phyloP scores from a whole-genome alignment of 768 basidiomycete genomes.

The Guyanaporus albipodus region DNA sequence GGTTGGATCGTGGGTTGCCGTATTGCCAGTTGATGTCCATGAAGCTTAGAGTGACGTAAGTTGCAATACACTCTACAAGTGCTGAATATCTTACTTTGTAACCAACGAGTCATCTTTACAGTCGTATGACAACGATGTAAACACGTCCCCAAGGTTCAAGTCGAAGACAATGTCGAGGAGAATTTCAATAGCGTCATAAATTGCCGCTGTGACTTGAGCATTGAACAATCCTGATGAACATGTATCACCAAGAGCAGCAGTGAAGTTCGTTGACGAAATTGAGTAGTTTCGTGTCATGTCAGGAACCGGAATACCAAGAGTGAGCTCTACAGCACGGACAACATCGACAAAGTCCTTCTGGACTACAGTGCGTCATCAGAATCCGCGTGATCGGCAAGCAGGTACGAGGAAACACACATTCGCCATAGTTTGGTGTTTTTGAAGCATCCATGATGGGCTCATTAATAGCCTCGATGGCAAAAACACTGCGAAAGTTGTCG shows the following conservation, averaged over 20 bases:
- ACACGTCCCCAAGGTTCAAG: slow-evolving; percentile 18
- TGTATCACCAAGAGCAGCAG: slow-evolving; percentile 29
- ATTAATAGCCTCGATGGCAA: slow-evolving; percentile 72
- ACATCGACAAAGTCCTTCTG: slow-evolving; percentile 65
- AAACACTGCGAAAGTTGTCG: slow-evolving; percentile 58
- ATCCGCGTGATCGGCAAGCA: not conserved
- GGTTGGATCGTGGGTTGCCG: slow-evolving; percentile 66
- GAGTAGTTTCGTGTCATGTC: slow-evolving; percentile 4
- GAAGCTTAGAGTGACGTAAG: slow-evolving; percentile 45
- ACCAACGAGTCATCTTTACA: slow-evolving; percentile 25
- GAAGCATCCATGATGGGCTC: slow-evolving; percentile 72
- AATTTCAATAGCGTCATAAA: slow-evolving; percentile 37
- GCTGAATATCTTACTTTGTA: slow-evolving; percentile 33
- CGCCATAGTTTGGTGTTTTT: slow-evolving; percentile 64
- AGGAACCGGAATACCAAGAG: slow-evolving; percentile 49
- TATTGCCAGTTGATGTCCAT: slow-evolving; percentile 81
- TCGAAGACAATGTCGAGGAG: slow-evolving; percentile 28
- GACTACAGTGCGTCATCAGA: slow-evolving; percentile 37
- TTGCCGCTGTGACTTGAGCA: slow-evolving; percentile 29
- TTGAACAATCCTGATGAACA: slow-evolving; percentile 22
- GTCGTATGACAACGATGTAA: slow-evolving; percentile 21
- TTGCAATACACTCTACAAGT: not conserved
- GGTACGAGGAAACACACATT: slow-evolving; percentile 43
- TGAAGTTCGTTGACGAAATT: slow-evolving; percentile 34
- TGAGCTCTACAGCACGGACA: slow-evolving; percentile 61